Evolutionary conservation across 768 basidiomycete species (phyloP), one percentile per base, ranked within the genome.

Genomic region (Cystofilobasidium macerans): DNA sequence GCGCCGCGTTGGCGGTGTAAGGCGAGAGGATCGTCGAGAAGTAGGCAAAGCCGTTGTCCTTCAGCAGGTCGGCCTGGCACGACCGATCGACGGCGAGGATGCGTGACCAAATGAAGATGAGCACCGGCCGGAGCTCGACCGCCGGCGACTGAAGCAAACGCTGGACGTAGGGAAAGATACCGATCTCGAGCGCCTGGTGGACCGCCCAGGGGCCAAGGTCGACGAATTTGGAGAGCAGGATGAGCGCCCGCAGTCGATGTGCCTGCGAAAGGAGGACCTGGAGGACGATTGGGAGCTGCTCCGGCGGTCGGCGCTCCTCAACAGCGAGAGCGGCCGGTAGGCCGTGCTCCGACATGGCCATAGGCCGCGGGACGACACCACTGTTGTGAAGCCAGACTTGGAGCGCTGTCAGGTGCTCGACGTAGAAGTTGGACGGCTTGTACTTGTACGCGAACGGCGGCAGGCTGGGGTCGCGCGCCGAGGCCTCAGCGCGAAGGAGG

Each of bases 141-240:
- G 92, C 89, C 0, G 92, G 90, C 0, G 94, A 92, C 76, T 95
- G 92, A 9, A 99, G 82, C 7, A 99, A 82, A 72, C 95, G 93
- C 64, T 90, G 89, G 59, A 98, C 97, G 75, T 98, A 99, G 4
- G 95, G 94, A 79, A 97, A 98, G 73, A 98, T 97, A 16, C 95
- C 95, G 71, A 99, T 97, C 8, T 87, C 87, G 40, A 99, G 81
- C 16, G 94, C 92, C 18, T 97, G 84, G 71, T 95, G 88, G 57
- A 98, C 95, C 0, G 95, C 95, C 94, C 95, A 98, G 16, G 95
- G 93, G 0, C 95, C 95, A 9, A 99, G 83, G 74, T 99, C 95
- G 71, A 98, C 91, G 71, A 98, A 99, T 77, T 93, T 89, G 38
- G 92, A 94, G 7, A 99, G 82, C 28, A 97, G 84, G 70, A 97